Base-by-base conservation (phyloP, 139 green algal genomes). In the Marvania coccoides region DNA sequence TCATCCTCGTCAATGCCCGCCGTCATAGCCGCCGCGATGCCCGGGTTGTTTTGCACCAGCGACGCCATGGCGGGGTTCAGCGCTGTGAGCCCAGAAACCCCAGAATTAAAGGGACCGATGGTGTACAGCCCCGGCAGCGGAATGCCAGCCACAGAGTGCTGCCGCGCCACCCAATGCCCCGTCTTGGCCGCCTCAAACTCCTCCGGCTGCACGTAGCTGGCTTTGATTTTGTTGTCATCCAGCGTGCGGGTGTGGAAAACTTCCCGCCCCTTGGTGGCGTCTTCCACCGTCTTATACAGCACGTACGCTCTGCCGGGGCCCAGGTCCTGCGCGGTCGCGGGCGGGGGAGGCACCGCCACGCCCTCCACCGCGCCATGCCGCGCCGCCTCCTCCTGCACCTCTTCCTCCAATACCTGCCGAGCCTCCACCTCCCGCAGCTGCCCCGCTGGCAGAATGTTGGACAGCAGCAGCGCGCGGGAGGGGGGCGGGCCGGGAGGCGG, bases 171-270 rank as follows among this genome's bases (percentile, higher is more conserved):
- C 87, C 87, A 94, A 57, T 88, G 74, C 3, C 81, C 83, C 0
- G 38, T 56, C n/a, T 70, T 58, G 34, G 86, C 83, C 5, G 69
- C 48, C 36, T 73, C 24, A 60, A 80, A 93, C 61, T 93, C 84
- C 23, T 77, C 64, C 38, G 90, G 84, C 3, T 66, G 63, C 23
- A 85, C 76, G 51, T 35, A 78, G 4, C 6, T 48, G 5, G 74
- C 80, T n/a, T 71, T 81, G 47, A 94, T 83, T 29, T 39, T 74
- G 63, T 83, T 85, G 57, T 81, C 85, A 56, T 95, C 86, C 59
- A 95, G 90, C 23, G 76, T 71, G 31, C 88, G 81, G 1, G 75
- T 79, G 58, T 95, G 36, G 45, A 86, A 83, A 5, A 82, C 63
- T 4, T 2, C 5, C 34, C 46, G 53, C 73, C 69, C 82, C 47